Conservation (phyloP, 306 rosid species). For the Trifolium subterraneum region DNA sequence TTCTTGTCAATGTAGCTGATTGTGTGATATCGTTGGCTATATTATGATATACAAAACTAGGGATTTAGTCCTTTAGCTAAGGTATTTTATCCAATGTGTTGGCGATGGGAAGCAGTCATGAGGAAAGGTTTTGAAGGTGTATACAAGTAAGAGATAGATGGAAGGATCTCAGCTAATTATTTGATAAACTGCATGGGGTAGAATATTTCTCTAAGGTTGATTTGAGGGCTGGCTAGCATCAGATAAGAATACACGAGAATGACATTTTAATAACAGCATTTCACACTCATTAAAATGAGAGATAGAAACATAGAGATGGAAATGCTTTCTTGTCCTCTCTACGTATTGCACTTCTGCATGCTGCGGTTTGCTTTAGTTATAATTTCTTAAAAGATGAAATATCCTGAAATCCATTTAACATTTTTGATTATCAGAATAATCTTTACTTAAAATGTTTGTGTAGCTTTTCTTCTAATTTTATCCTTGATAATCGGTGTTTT, state of each 20-base stretch:
- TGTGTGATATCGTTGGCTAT: background rate
- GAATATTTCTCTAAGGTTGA: background rate
- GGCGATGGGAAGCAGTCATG: background rate
- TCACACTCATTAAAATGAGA: background rate
- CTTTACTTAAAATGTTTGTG: conserved; percentile 5
- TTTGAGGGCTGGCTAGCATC: background rate
- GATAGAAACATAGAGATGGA: background rate
- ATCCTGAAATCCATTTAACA: conserved; percentile 6
- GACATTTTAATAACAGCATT: background rate
- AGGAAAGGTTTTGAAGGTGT: background rate
- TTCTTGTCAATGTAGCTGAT: conserved; percentile 22
- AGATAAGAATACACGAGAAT: background rate
- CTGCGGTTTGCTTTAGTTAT: background rate
- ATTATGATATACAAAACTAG: background rate
- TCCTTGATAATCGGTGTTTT: background rate
- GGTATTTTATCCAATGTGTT: background rate
- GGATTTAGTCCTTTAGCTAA: background rate
- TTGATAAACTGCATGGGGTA: background rate
- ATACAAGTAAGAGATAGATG: background rate
- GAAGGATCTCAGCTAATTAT: background rate
- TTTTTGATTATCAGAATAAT: background rate
- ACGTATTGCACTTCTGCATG: background rate
- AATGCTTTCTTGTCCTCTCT: background rate
- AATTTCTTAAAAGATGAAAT: conserved; percentile 1
- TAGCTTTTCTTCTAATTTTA: conserved; percentile 23